Evolutionary conservation across 2,329 filamentous ascomycete species (phyloP), one percentile per base, ranked within the genome.

Genomic region (Diatrype stigma): DNA sequence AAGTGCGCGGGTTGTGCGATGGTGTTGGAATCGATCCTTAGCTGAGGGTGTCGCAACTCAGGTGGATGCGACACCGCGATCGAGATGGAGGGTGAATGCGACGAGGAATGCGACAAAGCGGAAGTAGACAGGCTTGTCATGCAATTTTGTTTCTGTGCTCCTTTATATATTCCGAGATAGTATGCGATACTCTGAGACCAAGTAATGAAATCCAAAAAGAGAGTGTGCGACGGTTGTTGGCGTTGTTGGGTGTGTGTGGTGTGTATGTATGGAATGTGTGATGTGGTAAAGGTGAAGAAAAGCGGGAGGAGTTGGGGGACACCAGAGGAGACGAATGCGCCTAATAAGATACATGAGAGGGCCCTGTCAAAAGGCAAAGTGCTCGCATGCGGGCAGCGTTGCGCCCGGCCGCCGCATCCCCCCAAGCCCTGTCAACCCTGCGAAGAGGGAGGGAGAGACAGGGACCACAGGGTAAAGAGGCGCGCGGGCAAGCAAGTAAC

Each of bases 251-350:
- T 26, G 37, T 34, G 21, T 28, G 46, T 45, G 48, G 46, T 50
- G 42, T 53, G 45, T 38, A 22, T 26, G 37, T 34, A 19, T 28
- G 46, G 40, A 47, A 44, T 50, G 42, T 49, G 49, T 51, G 49
- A 52, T 46, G 53, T 62, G 58, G 57, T 57, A 62, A 56, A 55
- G 51, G 52, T 59, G 51, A 51, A 52, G 60, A 53, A 50, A 48
- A 56, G 56, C 47, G 56, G 50, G 48, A 55, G 56, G 55, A 56
- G 46, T 47, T 55, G 49, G 42, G 56, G 47, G 53, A 54, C 54
- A 54, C 22, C 52, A 61, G 57, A 52, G 58, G 61, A 59, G 60
- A 62, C n/a, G 63, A 61, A 60, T 62, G 60, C 60, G 58, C 60
- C 63, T 60, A 63, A 60, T 57, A 63, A 60, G 59, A 57, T 30